Base-by-base conservation (phyloP, 345 rosid species). In the Clarkia xantiana region DNA sequence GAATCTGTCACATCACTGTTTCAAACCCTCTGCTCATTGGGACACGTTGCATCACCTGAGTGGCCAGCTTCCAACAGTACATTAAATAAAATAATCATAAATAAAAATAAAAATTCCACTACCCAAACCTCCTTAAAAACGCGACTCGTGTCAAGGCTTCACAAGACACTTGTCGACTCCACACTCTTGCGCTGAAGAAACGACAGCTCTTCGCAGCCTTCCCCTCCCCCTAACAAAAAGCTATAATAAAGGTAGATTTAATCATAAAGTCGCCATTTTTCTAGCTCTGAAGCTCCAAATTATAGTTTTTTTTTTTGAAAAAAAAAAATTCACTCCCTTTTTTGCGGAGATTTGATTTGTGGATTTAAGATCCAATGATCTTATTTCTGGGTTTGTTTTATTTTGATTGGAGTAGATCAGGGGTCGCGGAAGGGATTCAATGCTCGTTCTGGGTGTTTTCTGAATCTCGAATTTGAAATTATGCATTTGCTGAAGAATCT, bases 111-210 rank as follows among this genome's bases (percentile, higher is more conserved):
- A 40, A 23, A 45, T 49, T 50, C 39, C n/a, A 23, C 50, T 48
- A 42, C 42, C 10, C 49, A 12, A 10, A 17, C 62, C 51, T 67
- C 80, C 72, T 74, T 79, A 84, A 77, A 78, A 70, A 18, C 49
- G 53, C 63, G 73, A 78, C 73, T 59, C 89, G 84, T 81, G 85
- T 76, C 82, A 39, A 59, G 75, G 67, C 57, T 43, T 63, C 56
- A 42, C 48, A 47, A 73, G 79, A 82, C 95, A 88, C 95, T 70
- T 88, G 97, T 88, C 97, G 81, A 56, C 74, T 70, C 84, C 67
- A 42, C 56, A 46, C 43, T 46, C 14, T 39, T 36, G 48, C 42
- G 14, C 66, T 40, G 54, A 10, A 45, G 63, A 73, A 70, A 66
- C 70, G 40, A 44, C 12, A 43, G 14, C 59, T 25, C 53, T 51